phyloP scores from a whole-genome alignment of 2,329 filamentous ascomycete genomes.

The Didymosphaeria variabile region DNA sequence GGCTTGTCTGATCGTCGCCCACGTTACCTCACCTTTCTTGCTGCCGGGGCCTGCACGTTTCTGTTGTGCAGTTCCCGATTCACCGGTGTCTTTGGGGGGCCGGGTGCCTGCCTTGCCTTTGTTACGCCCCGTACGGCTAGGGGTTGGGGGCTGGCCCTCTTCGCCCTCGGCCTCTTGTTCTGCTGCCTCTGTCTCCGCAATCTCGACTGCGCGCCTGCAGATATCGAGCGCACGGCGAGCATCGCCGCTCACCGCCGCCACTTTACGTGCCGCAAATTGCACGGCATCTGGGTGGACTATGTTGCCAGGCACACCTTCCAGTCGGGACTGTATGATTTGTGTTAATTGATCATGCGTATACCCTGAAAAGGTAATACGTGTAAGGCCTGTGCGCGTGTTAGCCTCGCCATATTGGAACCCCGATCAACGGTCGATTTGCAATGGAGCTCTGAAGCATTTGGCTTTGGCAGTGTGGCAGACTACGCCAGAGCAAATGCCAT shows the following conservation, averaged over 20 bases:
- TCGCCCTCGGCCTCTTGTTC: constrained; percentile 38
- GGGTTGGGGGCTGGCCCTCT: constrained; percentile 63
- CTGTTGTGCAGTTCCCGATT: constrained; percentile 30
- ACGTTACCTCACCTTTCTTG: constrained; percentile 74
- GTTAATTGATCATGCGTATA: constrained; percentile 98
- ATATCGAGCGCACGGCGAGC: constrained; percentile 93
- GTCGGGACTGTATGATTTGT: constrained; percentile 94
- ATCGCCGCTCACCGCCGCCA: constrained; percentile 94
- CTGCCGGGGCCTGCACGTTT: constrained; percentile 33
- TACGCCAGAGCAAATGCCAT: constrained; percentile 18
- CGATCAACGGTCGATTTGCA: constrained; percentile 29
- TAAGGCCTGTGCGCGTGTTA: constrained; percentile 67
- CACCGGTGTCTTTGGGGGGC: constrained; percentile 31
- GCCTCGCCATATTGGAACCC: constrained; percentile 37
- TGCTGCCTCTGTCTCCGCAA: constrained; percentile 79
- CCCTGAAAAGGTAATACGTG: constrained; percentile 94
- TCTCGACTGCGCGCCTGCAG: constrained; percentile 91
- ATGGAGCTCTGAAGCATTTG: constrained; percentile 26
- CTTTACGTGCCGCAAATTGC: constrained; percentile 95
- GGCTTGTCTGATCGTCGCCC: constrained; percentile 90
- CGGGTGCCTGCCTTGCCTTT: constrained; percentile 38
- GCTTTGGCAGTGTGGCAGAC: constrained; percentile 30
- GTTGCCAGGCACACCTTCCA: constrained; percentile 85
- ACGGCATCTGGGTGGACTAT: constrained; percentile 93
- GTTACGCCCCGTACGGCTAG: constrained; percentile 64